Conservation (phyloP, 257 asterid genomes). For the Hygrophila difformis region DNA sequence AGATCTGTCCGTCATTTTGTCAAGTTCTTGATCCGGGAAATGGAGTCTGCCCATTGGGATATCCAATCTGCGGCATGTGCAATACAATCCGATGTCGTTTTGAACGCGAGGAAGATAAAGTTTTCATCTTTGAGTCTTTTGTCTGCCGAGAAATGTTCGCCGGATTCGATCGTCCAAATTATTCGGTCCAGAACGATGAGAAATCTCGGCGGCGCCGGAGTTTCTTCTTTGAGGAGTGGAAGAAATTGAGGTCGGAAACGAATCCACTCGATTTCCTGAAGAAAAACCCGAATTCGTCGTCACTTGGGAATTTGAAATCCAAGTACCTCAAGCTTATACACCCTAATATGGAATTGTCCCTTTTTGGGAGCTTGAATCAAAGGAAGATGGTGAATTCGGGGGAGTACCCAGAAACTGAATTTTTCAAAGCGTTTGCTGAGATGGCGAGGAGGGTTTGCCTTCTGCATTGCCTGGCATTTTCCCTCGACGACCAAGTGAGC, state of each 20-base stretch:
- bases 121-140: conserved; percentile 71
- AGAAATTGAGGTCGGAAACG: conserved; percentile 34
- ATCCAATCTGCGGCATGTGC: conserved; percentile 62
- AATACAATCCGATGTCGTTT: conserved; percentile 34
- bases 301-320: conserved; percentile 53
- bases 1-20: conserved; percentile 67
- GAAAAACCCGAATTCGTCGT: conserved; percentile 41
- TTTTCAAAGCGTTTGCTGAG: conserved; percentile 72
- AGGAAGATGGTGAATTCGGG: conserved; percentile 64
- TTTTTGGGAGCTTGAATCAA: conserved; percentile 71
- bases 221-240: conserved; percentile 54
- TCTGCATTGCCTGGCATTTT: conserved; percentile 58
- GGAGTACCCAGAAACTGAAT: conserved; percentile 74
- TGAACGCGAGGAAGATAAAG: conserved; percentile 42
- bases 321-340: conserved; percentile 71
- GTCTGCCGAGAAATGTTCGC: conserved; percentile 64
- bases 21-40: conserved; percentile 50
- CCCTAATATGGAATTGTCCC: conserved; percentile 88
- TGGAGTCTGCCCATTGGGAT: conserved; percentile 84
- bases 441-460: conserved; percentile 94
- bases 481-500: conserved; percentile 45
- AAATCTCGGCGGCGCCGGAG: conserved; percentile 25
- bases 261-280: conserved; percentile 36
- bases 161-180: conserved; percentile 42
- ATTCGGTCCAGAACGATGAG: conserved; percentile 24